Base-by-base conservation (phyloP, 2,329 filamentous ascomycete species). In the Nigrospora oryzae region DNA sequence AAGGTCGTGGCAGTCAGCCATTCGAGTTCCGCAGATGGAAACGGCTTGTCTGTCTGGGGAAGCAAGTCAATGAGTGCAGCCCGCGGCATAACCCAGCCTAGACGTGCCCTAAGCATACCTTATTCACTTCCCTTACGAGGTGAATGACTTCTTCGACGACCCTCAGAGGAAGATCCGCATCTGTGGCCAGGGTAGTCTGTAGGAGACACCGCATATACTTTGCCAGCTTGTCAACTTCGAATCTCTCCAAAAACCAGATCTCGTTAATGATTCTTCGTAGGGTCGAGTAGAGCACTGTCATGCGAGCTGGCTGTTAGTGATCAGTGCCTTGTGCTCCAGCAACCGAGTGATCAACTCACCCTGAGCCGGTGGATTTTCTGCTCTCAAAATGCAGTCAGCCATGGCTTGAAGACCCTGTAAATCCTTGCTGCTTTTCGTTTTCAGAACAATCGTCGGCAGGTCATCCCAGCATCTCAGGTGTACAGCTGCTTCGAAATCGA, bases 151-250 rank as follows among this genome's bases (percentile, higher is more conserved):
- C 81, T n/a, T 81, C 73, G 8, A 89, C 64, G 4, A 89, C 69
- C 38, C 73, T 69, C 41, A 84, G 66, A 11, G 79, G 76, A 14
- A 81, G 62, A 1, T 62, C 61, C 16, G 79, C 73, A 39, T 81
- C 73, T 5, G 74, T 66, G 1, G 75, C 67, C 1, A 89, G 63
- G 0, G 84, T 75, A 1, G 80, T 69, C 49, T 86, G 83, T 51
- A 91, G 86, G 2, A 93, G 70, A 53, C 86, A 89, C 1, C 87
- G 79, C 38, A 91, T 76, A 68, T 93, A 95, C 54, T 84, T 84
- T 8, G 85, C 77, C 1, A 94, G 68, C 53, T 79, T 81, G 1
- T 61, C 57, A 5, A 70, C 69, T 49, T 84, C 73, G 38, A 82
- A 79, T 1, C 62, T 55, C 15, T 80, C 72, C 1, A 81, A 62